These are phyloP conservation scores for Ceratobasidium theobromae DNA, from an alignment of 1,284 basidiomycete species.

Conservation along the genomic window DNA sequence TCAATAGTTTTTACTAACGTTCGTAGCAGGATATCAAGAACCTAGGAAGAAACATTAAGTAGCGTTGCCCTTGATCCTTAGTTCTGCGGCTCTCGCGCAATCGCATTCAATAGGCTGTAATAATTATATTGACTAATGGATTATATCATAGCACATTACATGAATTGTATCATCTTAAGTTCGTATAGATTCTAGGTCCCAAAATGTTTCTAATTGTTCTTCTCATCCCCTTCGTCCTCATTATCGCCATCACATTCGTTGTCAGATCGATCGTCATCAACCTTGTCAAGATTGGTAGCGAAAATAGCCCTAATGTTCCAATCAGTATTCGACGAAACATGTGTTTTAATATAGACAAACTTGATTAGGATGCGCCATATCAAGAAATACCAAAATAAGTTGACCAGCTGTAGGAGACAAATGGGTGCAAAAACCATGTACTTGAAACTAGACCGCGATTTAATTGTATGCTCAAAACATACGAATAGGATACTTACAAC, in stretches of 20 bases:
- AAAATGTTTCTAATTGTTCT: slow-evolving; percentile 3
- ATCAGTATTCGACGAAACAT: neutral
- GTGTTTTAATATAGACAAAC: slow-evolving; percentile 43
- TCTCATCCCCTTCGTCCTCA: slow-evolving; percentile 31
- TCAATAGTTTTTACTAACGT: neutral
- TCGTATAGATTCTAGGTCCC: neutral
- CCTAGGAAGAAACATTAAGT: neutral
- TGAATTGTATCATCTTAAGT: neutral
- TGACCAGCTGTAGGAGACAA: slow-evolving; percentile 74
- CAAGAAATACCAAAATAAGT: slow-evolving; percentile 88
- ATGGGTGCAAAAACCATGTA: slow-evolving; percentile 80
- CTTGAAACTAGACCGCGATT: slow-evolving; percentile 54
- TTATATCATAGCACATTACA: neutral
- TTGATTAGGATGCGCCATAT: slow-evolving; percentile 68
- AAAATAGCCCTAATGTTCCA: slow-evolving; percentile 18
- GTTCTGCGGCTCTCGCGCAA: too few species aligned
- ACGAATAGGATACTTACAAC: slow-evolving; percentile 49
- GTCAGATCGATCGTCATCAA: slow-evolving; percentile 50
- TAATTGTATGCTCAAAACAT: neutral
- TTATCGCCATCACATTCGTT: slow-evolving; percentile 47
- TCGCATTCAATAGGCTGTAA: too few species aligned
- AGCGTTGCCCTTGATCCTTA: neutral
- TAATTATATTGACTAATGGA: slow-evolving; percentile 11
- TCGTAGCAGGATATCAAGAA: neutral
- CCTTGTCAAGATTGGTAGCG: slow-evolving; percentile 27